Evolutionary conservation across 768 basidiomycete genomes (phyloP).

Genomic region (Lenzites betulinus): DNA sequence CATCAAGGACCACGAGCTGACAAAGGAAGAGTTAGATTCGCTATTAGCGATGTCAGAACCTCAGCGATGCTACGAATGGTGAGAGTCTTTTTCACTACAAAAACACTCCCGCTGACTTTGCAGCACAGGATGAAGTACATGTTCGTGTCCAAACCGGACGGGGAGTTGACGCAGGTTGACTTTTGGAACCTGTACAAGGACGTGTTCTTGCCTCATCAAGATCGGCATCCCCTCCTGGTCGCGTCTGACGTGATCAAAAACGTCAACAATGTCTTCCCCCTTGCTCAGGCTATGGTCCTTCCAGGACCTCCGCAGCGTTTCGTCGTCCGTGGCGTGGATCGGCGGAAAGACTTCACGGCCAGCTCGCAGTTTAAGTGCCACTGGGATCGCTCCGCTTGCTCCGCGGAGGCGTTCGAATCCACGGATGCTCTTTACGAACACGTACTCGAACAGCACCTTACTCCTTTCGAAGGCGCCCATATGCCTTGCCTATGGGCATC

Average conservation of each 20-base stretch:
- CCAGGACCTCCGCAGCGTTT: constrained; percentile 73
- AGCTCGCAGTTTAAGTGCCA: constrained; percentile 73
- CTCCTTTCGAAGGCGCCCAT: constrained; percentile 45
- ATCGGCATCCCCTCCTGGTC: constrained; percentile 62
- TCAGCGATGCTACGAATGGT: constrained; percentile 84
- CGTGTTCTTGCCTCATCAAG: constrained; percentile 64
- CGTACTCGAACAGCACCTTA: constrained; percentile 56
- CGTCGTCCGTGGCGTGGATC: constrained; percentile 83
- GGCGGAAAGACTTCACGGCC: constrained; percentile 57
- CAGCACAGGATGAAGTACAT: constrained; percentile 78
- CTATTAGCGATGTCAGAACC: constrained; percentile 68
- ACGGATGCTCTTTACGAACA: constrained; percentile 76
- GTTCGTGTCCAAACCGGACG: constrained; percentile 74
- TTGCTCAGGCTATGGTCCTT: constrained; percentile 86
- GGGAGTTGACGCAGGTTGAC: constrained; percentile 89
- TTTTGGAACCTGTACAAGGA: constrained; percentile 96
- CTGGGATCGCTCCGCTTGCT: constrained; percentile 70
- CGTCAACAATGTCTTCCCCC: constrained; percentile 81
- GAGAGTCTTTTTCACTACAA: constrained; percentile 18
- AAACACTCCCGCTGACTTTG: neutral
- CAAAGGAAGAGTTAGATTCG: constrained; percentile 64
- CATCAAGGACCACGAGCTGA: constrained; percentile 65
- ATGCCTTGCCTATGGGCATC: constrained; percentile 71
- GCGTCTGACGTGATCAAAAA: constrained; percentile 96
- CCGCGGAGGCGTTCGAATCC: constrained; percentile 46